These are phyloP conservation scores for Nannizzia gypsea DNA, from an alignment of 2,329 filamentous ascomycete genomes.

Conservation along the genomic window DNA sequence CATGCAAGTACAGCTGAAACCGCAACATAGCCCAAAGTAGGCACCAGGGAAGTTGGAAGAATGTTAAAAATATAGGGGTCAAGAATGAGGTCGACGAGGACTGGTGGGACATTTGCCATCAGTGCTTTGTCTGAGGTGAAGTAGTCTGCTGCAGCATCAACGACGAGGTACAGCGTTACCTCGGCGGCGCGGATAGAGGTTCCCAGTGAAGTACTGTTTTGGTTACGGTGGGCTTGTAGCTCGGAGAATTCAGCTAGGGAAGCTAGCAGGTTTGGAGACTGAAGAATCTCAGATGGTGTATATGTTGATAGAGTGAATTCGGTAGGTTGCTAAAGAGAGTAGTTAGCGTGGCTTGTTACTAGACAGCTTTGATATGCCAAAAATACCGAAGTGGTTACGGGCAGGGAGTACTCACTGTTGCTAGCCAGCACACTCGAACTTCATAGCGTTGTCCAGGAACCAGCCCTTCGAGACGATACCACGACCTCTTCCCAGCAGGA, in stretches of 20 bases:
- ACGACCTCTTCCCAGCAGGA: slow-evolving; percentile 53
- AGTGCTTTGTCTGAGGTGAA: slow-evolving; percentile 61
- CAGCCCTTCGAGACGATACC: slow-evolving; percentile 65
- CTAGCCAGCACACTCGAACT: slow-evolving; percentile 83
- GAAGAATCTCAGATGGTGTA: slow-evolving; percentile 49
- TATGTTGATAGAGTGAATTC: slow-evolving; percentile 59
- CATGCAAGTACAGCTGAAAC: slow-evolving; percentile 46
- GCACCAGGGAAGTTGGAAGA: slow-evolving; percentile 63
- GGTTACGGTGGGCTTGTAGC: slow-evolving; percentile 31
- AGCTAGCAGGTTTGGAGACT: slow-evolving; percentile 49
- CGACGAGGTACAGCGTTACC: slow-evolving; percentile 58
- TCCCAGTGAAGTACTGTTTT: slow-evolving; percentile 11
- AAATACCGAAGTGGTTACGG: not conserved
- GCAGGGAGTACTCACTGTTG: slow-evolving; percentile 49
- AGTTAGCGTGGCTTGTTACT: too few species aligned
- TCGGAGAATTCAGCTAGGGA: slow-evolving; percentile 54
- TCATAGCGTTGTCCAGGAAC: slow-evolving; percentile 70
- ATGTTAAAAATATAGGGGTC: slow-evolving; percentile 75
- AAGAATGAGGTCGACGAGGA: slow-evolving; percentile 68
- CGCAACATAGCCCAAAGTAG: slow-evolving; percentile 57
- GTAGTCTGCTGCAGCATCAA: slow-evolving; percentile 72
- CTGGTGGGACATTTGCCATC: slow-evolving; percentile 63
- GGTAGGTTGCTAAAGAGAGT: slow-evolving; percentile 62
- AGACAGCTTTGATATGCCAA: not conserved
- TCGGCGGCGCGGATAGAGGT: slow-evolving; percentile 4